Conservation (phyloP, 2,329 filamentous ascomycete species). For the Claviceps arundinis region DNA sequence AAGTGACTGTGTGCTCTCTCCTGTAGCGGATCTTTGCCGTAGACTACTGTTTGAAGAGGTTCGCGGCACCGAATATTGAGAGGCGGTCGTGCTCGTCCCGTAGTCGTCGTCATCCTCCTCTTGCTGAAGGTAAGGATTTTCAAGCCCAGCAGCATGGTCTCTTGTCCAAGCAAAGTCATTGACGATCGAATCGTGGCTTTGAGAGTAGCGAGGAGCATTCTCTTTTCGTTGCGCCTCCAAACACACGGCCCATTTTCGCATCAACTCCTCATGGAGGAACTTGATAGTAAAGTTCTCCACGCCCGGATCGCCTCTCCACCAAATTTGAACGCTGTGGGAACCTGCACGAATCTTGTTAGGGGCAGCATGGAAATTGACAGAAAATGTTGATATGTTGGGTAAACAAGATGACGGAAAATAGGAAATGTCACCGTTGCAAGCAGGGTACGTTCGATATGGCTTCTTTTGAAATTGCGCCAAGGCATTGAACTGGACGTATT, state of each 20-base stretch:
- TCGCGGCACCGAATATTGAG: constrained; percentile 22
- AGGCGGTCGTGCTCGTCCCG: constrained; percentile 22
- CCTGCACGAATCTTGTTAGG: constrained; percentile 37
- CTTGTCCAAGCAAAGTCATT: constrained; percentile 74
- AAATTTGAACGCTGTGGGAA: constrained; percentile 91
- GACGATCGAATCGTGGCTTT: constrained; percentile 36
- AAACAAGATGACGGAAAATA: constrained; percentile 41
- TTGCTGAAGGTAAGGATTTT: constrained; percentile 67
- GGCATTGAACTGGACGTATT: no score
- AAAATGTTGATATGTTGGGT: no score
- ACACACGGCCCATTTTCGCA: constrained; percentile 81
- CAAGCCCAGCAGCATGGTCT: constrained; percentile 49
- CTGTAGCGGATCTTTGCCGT: constrained; percentile 62
- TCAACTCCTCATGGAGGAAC: constrained; percentile 78
- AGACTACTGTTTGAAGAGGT: constrained; percentile 59
- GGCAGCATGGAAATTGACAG: background rate
- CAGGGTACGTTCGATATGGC: no score
- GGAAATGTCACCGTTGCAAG: constrained; percentile 17
- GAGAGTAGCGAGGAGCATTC: constrained; percentile 35
- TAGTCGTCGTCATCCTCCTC: constrained; percentile 50
- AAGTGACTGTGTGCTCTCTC: constrained; percentile 50
- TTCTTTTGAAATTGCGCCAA: no score
- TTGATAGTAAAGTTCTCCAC: constrained; percentile 95
- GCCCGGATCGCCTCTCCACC: constrained; percentile 93
- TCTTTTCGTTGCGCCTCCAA: constrained; percentile 65